A percentile compares a stretch with the other conserved stretches of the same genome.
phyloP scores from a whole-genome alignment of 2,329 filamentous ascomycete species.

The Ophiocordyceps sinensis region DNA sequence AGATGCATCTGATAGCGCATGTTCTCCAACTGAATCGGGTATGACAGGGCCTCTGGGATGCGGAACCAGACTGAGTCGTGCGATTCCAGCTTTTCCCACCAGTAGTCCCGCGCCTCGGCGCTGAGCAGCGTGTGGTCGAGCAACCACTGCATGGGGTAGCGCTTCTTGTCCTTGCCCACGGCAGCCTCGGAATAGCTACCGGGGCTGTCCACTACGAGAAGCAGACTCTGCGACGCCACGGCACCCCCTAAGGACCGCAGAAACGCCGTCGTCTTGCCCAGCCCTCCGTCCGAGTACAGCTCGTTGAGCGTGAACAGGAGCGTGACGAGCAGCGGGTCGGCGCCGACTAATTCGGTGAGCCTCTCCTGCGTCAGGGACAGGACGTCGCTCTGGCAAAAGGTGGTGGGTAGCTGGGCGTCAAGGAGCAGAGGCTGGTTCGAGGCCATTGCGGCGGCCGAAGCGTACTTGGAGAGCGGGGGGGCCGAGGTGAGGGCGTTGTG shows the following conservation, averaged over 20 bases:
- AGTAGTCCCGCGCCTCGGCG: constrained; percentile 17
- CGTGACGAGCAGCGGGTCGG: constrained; percentile 47
- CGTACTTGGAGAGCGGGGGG: constrained; percentile 35
- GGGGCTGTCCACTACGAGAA: constrained; percentile 84
- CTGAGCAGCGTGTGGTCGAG: constrained; percentile 65
- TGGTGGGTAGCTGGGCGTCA: constrained; percentile 20
- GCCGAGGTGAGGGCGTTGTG: constrained; percentile 37
- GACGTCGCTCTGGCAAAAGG: constrained; percentile 34
- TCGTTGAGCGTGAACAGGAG: constrained; percentile 94
- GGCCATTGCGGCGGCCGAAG: constrained; percentile 29
- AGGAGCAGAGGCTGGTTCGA: constrained; percentile 30
- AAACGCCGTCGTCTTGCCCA: constrained; percentile 60
- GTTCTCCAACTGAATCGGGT: constrained; percentile 79
- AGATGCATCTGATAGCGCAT: constrained; percentile 92
- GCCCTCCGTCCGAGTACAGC: constrained; percentile 65
- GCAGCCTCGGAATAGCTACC: constrained; percentile 81
- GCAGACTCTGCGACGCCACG: constrained; percentile 43
- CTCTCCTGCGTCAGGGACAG: constrained; percentile 23
- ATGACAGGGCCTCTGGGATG: constrained; percentile 49
- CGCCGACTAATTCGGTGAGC: constrained; percentile 17
- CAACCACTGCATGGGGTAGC: constrained; percentile 90
- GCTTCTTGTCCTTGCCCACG: constrained; percentile 45
- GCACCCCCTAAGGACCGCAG: constrained; percentile 52
- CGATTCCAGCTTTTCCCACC: constrained; percentile 62
- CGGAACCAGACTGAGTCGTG: constrained; percentile 81